Evolutionary conservation across 202 grass and related monocot species (phyloP), one percentile per base, ranked within the genome.

Genomic region (Zizania palustris): DNA sequence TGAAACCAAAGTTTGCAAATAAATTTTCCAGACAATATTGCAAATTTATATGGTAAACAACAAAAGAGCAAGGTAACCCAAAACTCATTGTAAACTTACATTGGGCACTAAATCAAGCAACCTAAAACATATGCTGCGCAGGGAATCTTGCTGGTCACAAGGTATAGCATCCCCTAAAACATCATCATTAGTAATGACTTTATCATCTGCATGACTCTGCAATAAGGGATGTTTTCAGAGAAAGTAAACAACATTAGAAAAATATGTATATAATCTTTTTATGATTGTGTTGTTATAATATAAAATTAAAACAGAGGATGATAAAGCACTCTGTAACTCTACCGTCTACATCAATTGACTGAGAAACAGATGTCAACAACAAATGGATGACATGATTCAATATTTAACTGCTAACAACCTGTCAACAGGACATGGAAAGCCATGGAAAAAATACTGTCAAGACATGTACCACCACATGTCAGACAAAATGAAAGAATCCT

Each of bases 151-250:
- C 58, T 87, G 86, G 56, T 78, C 83, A 33, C 18, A 62, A 69
- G 90, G 90, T 78, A 93, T 77, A 64, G 77, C 63, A 86, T 93
- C 90, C 57, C 90, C 90, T 48, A 93, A 67, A 11, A 80, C 44
- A 82, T 93, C 90, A 85, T 93, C 90, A 82, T 93, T 93, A 54
- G 86, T 93, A 65, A 87, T 84, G 69, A 73, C 68, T 63, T 85
- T 89, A 45, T 71, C 80, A 37, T 93, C 90, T 55, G 65, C 63
- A 45, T 86, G 76, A 21, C 80, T 77, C 90, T 93, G 69, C 66
- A 87, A 80, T 63, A 66, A 79, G 39, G 9, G 81, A 61, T 9
- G 44, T 71, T 63, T 42, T 60, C 43, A 46, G 33, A 71, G 20
- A 18, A 60, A 53, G 39, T 75, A 54, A 63, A 69, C 36, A 74